Base-by-base conservation (phyloP, 345 rosid genomes). In the Brassica incana region DNA sequence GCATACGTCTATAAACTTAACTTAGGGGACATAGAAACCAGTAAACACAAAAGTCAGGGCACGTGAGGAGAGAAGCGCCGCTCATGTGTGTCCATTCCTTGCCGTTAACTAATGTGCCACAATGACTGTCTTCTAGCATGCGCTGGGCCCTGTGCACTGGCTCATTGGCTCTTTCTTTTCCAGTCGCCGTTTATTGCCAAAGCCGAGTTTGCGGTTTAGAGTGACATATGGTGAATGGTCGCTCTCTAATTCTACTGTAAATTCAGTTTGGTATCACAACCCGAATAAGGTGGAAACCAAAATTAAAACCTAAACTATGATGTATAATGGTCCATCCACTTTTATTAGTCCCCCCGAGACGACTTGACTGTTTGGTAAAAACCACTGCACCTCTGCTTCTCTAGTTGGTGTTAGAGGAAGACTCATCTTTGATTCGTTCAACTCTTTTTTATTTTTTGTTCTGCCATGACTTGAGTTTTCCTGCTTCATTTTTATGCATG, bases 61-160 rank as follows among this genome's bases (percentile, higher is more conserved):
- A 74, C 77, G 77, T 74, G 70, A 74, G 69, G 29, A 61, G 61
- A 73, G 69, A 45, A 12, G 60, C 43, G 15, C 29, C 18, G 69
- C 62, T 74, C 70, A 74, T 60, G 77, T 74, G 77, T 63, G 62
- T 48, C 77, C 77, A 63, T 74, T 10, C 77, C 69, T 40, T 73
- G 69, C 43, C 69, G 60, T 73, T 10, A 73, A 8, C 25, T 38
- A 72, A 72, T 74, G 60, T 71, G 65, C 56, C 56, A 67, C 33
- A 40, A 36, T 38, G 16, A n/a, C 29, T 63, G 29, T 35, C 69
- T 43, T 73, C 60, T 73, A 59, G 38, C 68, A 43, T 40, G 68
- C 65, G 75, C 25, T 71, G 65, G 75, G 50, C 16, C 50, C 76
- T 29, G 40, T 36, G 33, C 59, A 5, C 71, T 33, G 2, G 35